These are phyloP conservation scores for Angomonas ambiguus DNA, from an alignment of 208 protist genomes.

Conservation along the genomic window DNA sequence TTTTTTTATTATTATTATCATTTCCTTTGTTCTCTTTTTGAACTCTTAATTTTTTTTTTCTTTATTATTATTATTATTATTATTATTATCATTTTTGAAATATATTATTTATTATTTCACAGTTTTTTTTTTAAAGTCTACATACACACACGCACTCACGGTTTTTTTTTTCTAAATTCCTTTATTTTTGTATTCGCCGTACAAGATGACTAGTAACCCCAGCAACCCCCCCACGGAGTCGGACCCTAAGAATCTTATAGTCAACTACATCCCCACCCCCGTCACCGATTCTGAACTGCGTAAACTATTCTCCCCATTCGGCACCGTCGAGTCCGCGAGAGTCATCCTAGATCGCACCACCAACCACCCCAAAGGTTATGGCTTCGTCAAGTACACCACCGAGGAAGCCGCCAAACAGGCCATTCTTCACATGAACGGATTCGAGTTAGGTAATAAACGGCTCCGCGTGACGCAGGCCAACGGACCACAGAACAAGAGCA, in stretches of 20 bases:
- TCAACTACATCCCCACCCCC: constrained; percentile 67
- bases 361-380: constrained; percentile 64
- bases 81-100: not conserved
- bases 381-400: constrained; percentile 68
- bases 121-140: constrained; percentile 7
- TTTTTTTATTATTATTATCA: not conserved
- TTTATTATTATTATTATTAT: constrained; percentile 5
- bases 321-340: constrained; percentile 36
- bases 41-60: not conserved
- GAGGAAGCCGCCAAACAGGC: constrained; percentile 43
- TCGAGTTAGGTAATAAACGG: constrained; percentile 55
- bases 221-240: constrained; percentile 6
- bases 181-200: not conserved
- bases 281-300: constrained; percentile 46
- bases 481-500: constrained; percentile 31
- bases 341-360: constrained; percentile 48
- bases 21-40: not conserved
- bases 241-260: constrained; percentile 55
- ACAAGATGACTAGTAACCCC: not conserved
- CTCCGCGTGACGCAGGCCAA: constrained; percentile 51
- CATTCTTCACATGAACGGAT: constrained; percentile 60
- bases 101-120: not conserved
- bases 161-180: not conserved
- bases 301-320: constrained; percentile 37
- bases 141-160: not conserved